Evolutionary conservation across 2,329 filamentous ascomycete genomes (phyloP), one percentile per base, ranked within the genome.

Genomic region (Botrytis paeoniae): DNA sequence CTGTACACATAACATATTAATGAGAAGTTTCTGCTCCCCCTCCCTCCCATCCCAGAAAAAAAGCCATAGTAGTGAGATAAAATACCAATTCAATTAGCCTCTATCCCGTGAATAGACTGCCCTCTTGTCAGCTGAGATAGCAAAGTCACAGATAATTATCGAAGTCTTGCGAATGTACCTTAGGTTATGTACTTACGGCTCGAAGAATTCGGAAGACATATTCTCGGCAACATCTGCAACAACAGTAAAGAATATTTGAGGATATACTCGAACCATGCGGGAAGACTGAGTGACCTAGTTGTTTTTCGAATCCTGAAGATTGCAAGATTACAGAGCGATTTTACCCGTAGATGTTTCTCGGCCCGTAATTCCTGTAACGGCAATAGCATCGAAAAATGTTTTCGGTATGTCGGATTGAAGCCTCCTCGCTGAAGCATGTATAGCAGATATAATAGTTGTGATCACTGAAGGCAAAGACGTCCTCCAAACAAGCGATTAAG

Each of bases 91-190:
- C 14, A n/a, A n/a, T n/a, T n/a, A n/a, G 25, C n/a, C 8, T 18
- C 1, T 54, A 18, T 18, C 10, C 48, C 25, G 0, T 29, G 8
- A 7, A 4, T 0, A 5, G 2, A 8, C 14, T 54, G n/a, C 6
- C n/a, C 18, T 29, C 51, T 54, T 54, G n/a, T 18, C n/a, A 29
- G n/a, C 14, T 8, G n/a, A 12, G 14, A 54, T 18, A 29, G 51
- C 25, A 54, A 29, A 12, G n/a, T 18, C 51, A 29, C 3, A 54
- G 1, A 16, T 29, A 54, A 54, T 8, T 54, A 29, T 14, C n/a
- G 6, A 51, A 6, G 51, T 29, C 51, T 16, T 29, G 25, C 51
- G 48, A n/a, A 7, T 14, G 5, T n/a, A n/a, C 25, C 25, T 7
- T 54, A 6, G 12, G 25, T n/a, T 1, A 51, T 14, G 25, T 14